Evolutionary conservation across 208 protist genomes (phyloP).

Genomic region (Entamoeba moshkovskii): DNA sequence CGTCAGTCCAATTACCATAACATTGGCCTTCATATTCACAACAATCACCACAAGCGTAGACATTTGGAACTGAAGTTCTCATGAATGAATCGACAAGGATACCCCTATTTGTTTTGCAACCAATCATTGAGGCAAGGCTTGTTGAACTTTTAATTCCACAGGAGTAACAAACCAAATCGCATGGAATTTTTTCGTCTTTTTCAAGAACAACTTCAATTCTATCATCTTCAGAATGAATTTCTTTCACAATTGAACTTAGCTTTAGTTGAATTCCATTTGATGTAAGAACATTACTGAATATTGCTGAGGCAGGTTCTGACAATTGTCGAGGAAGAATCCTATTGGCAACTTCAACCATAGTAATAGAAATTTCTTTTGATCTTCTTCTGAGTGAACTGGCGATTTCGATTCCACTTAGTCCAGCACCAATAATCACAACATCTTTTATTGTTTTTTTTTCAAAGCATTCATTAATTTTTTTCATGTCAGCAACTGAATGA

Average conservation of each 20-base stretch:
- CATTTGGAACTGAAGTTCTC: not conserved
- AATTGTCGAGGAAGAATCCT: not conserved
- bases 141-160: not conserved
- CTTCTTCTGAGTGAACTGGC: not conserved
- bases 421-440: not conserved
- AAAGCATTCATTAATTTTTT: not conserved
- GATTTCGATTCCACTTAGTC: not conserved
- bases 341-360: not conserved
- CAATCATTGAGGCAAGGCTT: not conserved
- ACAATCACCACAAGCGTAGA: not conserved
- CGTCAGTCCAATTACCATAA: not conserved
- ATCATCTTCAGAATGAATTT: not conserved
- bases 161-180: not conserved
- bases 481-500: not conserved
- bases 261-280: not conserved
- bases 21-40: not conserved
- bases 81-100: not conserved
- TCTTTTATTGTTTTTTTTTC: not conserved
- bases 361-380: not conserved
- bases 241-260: not conserved
- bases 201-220: not conserved
- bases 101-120: not conserved
- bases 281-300: not conserved
- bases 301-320: not conserved
- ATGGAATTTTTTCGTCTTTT: not conserved